Conservation (phyloP, 2,329 filamentous ascomycete genomes). For the Colletotrichum tamarilloi region DNA sequence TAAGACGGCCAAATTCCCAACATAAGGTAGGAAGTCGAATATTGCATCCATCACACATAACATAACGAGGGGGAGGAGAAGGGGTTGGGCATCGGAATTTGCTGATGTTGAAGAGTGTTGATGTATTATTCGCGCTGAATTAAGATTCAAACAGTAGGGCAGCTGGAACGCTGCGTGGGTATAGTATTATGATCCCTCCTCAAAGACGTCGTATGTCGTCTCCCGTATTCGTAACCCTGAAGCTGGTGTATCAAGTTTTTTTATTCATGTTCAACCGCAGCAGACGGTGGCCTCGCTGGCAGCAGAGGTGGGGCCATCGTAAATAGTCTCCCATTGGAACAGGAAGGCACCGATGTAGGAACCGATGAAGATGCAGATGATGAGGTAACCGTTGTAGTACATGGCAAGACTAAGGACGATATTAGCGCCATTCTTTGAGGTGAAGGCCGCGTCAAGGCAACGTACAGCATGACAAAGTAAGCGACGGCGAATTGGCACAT, state of each 20-base stretch:
- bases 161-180: neutral
- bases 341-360: slow-evolving; percentile 78
- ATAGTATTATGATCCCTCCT: neutral
- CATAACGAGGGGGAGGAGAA: no score
- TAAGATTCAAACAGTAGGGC: neutral
- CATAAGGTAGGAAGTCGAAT: no score
- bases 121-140: neutral
- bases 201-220: neutral
- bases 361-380: slow-evolving; percentile 84
- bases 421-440: neutral
- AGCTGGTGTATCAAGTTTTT: neutral
- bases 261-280: slow-evolving; percentile 47
- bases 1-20: no score
- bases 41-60: no score
- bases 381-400: slow-evolving; percentile 78
- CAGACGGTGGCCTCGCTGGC: slow-evolving; percentile 53
- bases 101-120: no score
- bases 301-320: slow-evolving; percentile 46
- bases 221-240: no score
- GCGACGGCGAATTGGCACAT: slow-evolving; percentile 78
- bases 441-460: neutral
- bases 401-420: slow-evolving; percentile 54
- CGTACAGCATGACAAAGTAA: slow-evolving; percentile 80
- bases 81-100: no score
- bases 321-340: slow-evolving; percentile 75